A percentile compares a stretch with the other conserved stretches of the same genome.
phyloP scores from a whole-genome alignment of 495 filamentous ascomycete genomes.

The Lasiosphaeriaceae sp. region DNA sequence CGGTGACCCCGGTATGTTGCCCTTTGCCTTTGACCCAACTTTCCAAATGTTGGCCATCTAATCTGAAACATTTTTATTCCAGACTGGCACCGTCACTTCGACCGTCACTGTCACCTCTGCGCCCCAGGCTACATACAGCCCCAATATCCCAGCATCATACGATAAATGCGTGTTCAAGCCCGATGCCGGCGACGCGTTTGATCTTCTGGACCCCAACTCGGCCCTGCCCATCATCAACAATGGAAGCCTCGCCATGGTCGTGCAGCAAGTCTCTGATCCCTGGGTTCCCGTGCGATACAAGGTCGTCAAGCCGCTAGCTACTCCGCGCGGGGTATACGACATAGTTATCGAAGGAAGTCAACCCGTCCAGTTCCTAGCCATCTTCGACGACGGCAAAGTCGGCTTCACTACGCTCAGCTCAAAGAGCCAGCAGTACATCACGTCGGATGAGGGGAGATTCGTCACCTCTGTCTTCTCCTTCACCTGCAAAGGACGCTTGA shows the following conservation, averaged over 20 bases:
- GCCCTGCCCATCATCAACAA: constrained; percentile 1
- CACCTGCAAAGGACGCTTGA: constrained; percentile 4
- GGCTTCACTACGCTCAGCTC: constrained; percentile 8
- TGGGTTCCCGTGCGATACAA: no score
- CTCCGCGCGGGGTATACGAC: constrained; percentile 7
- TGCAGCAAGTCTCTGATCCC: background rate
- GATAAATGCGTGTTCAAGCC: constrained; percentile 9
- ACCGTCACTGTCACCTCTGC: background rate
- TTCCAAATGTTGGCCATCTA: no score
- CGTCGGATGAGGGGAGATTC: background rate
- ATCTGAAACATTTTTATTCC: no score
- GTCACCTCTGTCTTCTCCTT: constrained; percentile 13
- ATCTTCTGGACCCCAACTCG: constrained; percentile 8
- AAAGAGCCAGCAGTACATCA: constrained; percentile 12
- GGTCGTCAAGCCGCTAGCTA: background rate
- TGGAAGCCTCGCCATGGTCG: background rate
- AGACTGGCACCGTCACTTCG: background rate
- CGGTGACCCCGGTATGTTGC: background rate
- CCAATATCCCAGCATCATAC: constrained; percentile 5
- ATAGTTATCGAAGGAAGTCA: background rate
- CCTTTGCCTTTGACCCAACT: no score
- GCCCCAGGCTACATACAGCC: background rate
- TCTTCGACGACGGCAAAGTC: constrained; percentile 9
- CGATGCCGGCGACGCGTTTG: background rate
- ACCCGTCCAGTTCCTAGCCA: background rate